These are phyloP conservation scores for Dactylellina cionopaga DNA, from an alignment of 2,329 filamentous ascomycete genomes.

Conservation along the genomic window DNA sequence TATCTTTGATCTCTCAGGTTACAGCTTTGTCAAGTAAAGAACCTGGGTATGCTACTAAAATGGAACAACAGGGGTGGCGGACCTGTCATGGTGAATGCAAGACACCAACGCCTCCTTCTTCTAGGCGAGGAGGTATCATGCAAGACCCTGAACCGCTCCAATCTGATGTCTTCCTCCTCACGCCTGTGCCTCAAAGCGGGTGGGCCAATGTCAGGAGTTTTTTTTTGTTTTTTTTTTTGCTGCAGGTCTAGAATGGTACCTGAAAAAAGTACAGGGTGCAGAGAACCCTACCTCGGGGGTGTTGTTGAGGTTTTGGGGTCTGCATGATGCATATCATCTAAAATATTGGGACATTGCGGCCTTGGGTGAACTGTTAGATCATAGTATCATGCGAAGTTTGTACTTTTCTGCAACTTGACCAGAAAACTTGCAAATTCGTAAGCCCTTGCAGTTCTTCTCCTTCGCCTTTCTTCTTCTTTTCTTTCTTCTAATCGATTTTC, in stretches of 20 bases:
- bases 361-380: conserved; percentile 21
- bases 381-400: conserved; percentile 16
- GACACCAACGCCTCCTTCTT: conserved; percentile 46
- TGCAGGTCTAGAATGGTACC: not conserved
- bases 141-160: conserved; percentile 36
- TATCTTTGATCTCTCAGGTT: too few relatives aligned
- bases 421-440: conserved; percentile 10
- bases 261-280: conserved; percentile 7
- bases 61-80: too few relatives aligned
- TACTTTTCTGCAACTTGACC: conserved; percentile 6
- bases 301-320: conserved; percentile 31
- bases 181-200: conserved; percentile 44
- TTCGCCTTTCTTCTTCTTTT: not conserved
- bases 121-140: conserved; percentile 52
- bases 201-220: not conserved
- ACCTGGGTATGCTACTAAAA: conserved; percentile 9
- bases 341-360: conserved; percentile 25
- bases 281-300: conserved; percentile 37
- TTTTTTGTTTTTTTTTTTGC: conserved; percentile 19
- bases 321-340: conserved; percentile 50
- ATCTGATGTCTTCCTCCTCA: conserved; percentile 17
- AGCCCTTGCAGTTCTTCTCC: not conserved
- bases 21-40: not conserved
- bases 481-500: not conserved
- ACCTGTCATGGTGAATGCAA: conserved; percentile 40